Conservation (phyloP, 1,284 basidiomycete species). For the Tilletia setariae region DNA sequence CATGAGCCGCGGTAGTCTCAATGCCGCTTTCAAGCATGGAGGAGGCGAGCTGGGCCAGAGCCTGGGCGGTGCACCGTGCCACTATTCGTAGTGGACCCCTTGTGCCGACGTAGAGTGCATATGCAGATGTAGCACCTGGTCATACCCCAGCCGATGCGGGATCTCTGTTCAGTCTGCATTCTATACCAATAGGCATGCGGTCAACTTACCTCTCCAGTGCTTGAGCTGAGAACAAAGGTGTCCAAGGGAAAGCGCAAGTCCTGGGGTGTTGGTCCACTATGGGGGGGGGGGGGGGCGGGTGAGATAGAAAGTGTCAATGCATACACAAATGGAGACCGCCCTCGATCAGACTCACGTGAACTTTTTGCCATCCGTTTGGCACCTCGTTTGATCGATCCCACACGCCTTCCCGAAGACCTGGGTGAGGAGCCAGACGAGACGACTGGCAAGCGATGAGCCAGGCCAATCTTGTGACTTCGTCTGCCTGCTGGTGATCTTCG, state of each 20-base stretch:
- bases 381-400: constrained; percentile 5
- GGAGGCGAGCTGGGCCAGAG: not conserved
- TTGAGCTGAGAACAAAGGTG: not conserved
- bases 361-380: not conserved
- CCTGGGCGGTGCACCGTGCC: not conserved
- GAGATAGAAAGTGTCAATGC: not conserved
- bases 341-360: not conserved
- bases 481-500: not conserved
- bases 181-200: too few species aligned
- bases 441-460: not conserved
- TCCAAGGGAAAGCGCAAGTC: not conserved
- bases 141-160: not conserved
- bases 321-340: too few species aligned
- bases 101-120: not conserved
- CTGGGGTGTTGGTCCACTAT: constrained; percentile 12
- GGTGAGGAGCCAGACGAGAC: not conserved
- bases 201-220: constrained; percentile 8
- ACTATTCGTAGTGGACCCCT: not conserved
- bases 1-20: not conserved
- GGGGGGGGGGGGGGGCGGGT: too few species aligned
- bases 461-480: not conserved
- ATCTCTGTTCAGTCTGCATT: too few species aligned
- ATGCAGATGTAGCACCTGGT: not conserved
- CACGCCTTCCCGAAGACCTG: not conserved
- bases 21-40: too few species aligned